Conservation (phyloP, 2,329 filamentous ascomycete genomes). For the Scolecobasidium constrictum region DNA sequence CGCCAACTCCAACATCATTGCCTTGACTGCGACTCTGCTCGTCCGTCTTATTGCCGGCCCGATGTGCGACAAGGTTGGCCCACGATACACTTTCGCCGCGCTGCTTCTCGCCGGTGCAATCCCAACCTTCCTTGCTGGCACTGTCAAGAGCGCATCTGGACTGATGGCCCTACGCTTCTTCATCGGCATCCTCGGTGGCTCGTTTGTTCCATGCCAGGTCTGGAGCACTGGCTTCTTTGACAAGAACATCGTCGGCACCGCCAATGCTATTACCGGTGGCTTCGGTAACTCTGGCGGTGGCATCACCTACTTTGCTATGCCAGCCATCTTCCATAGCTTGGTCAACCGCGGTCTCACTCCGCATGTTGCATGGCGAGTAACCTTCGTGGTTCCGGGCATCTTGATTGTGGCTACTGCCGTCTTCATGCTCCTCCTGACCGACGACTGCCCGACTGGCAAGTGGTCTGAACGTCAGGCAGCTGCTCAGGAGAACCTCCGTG, state of each 20-base stretch:
- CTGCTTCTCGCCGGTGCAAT: constrained; percentile 65
- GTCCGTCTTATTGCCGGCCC: constrained; percentile 71
- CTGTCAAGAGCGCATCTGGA: constrained; percentile 55
- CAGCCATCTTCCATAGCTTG: constrained; percentile 73
- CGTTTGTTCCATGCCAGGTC: constrained; percentile 79
- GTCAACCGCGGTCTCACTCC: constrained; percentile 48
- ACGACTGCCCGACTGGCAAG: constrained; percentile 72
- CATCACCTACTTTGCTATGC: constrained; percentile 61
- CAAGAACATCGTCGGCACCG: constrained; percentile 81
- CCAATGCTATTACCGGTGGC: constrained; percentile 75
- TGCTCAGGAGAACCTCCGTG: constrained; percentile 7
- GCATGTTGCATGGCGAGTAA: constrained; percentile 70
- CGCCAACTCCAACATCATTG: constrained; percentile 84
- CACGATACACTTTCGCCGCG: constrained; percentile 66
- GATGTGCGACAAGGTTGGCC: constrained; percentile 75
- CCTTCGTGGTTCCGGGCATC: constrained; percentile 75
- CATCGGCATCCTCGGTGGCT: constrained; percentile 66
- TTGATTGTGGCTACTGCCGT: constrained; percentile 57
- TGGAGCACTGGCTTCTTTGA: constrained; percentile 92
- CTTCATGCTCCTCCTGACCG: constrained; percentile 59
- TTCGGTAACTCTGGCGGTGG: constrained; percentile 78
- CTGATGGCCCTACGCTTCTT: constrained; percentile 71
- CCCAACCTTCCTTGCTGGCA: constrained; percentile 74
- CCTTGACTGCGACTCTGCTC: constrained; percentile 48
- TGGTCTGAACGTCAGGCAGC: constrained; percentile 59